Base-by-base conservation (phyloP, 495 filamentous ascomycete species). In the Saxispiralis lemnorum region DNA sequence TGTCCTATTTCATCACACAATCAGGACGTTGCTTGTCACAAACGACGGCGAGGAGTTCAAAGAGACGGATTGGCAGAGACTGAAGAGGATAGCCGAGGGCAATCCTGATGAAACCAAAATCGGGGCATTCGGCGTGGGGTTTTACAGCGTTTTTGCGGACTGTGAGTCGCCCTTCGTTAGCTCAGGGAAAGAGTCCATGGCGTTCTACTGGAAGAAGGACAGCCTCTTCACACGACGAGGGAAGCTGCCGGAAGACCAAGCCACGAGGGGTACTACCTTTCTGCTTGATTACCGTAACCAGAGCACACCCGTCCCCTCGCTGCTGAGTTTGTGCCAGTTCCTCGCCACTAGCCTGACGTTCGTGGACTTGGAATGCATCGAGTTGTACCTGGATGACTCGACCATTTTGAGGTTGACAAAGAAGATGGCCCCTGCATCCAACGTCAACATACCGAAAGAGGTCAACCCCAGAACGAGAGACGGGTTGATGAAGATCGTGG, bases 91-190 rank as follows among this genome's bases (percentile, higher is more conserved):
- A 49, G 92, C 92, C 12, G 88, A 96, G 61, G 92, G 92, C 11
- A 99, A 99, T 55, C 92, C 92, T 0, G 88, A 96, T 58, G 92
- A 96, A 60, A 93, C 84, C 3, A 96, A 99, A 65, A 96, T 99
- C 53, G 92, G 92, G 15, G 92, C 92, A 4, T 99, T 96, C 58
- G 92, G 92, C 37, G 92, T 99, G 31, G 92, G 92, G 2, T 96
- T 99, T 60, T 99, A 99, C 66, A 89, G 83, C 59, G 89, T 96
- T 30, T 99, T 99, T 61, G 81, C 89, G 48, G 89, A 96, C 56
- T 95, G 86, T 56, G 92, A 99, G 56, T 84, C 94, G 53, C 92
- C 92, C 4, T 94, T 96, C 58, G 79, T 96, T 41, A 84, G 79
- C 36, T 95, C 88, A 0, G 92, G 89, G 1, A 72, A 71, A 39